These are phyloP conservation scores for Pterulicium gracile DNA, from an alignment of 1,284 basidiomycete genomes.

Conservation along the genomic window DNA sequence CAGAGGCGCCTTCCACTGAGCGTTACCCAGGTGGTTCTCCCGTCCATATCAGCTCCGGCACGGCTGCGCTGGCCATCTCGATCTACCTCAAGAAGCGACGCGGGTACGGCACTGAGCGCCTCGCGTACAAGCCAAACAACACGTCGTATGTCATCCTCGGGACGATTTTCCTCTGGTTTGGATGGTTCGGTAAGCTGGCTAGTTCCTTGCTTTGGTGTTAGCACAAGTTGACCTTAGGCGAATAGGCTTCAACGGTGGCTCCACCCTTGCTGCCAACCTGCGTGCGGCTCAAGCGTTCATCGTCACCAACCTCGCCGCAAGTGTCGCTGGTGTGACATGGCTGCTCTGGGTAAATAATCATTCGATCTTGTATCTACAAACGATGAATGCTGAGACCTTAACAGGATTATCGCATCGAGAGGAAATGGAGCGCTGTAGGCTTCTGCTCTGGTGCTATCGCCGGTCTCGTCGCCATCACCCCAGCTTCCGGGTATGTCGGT, in stretches of 20 bases:
- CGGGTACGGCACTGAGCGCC: slow-evolving; percentile 87
- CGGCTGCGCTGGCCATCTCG: slow-evolving; percentile 85
- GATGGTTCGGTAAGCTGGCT: slow-evolving; percentile 77
- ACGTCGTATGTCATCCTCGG: slow-evolving; percentile 86
- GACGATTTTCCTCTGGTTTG: slow-evolving; percentile 94
- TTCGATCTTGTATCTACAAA: slow-evolving; percentile 1
- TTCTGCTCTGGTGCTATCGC: slow-evolving; percentile 94
- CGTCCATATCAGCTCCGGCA: slow-evolving; percentile 89
- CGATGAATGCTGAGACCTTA: not conserved
- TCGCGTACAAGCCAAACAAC: slow-evolving; percentile 85
- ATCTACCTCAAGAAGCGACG: slow-evolving; percentile 86
- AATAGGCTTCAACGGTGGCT: slow-evolving; percentile 70
- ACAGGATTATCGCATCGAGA: slow-evolving; percentile 84
- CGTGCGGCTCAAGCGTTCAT: slow-evolving; percentile 85
- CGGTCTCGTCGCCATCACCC: slow-evolving; percentile 88
- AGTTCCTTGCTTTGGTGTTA: slow-evolving; percentile 10
- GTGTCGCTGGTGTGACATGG: slow-evolving; percentile 87
- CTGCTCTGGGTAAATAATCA: slow-evolving; percentile 64
- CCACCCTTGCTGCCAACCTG: slow-evolving; percentile 77
- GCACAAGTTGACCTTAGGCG: not conserved
- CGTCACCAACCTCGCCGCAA: slow-evolving; percentile 86
- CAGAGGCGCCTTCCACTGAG: too few species aligned
- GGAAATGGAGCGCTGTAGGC: slow-evolving; percentile 88
- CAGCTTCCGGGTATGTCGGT: slow-evolving; percentile 85
- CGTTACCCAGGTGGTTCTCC: slow-evolving; percentile 61